Evolutionary conservation across 495 filamentous ascomycete genomes (phyloP).

Genomic region (Acidomyces sp.): DNA sequence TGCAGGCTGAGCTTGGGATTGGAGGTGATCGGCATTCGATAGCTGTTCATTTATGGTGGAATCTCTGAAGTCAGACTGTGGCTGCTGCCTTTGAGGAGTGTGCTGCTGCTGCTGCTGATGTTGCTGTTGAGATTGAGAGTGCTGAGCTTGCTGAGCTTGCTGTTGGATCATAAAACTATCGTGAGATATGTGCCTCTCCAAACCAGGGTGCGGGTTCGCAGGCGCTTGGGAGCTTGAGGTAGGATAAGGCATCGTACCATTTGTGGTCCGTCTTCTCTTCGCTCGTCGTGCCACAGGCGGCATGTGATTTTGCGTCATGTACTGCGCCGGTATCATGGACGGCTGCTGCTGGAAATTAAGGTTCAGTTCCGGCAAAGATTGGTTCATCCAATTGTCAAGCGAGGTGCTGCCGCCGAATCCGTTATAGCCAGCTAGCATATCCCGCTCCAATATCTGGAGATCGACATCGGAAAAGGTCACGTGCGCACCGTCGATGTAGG

Average conservation of each 20-base stretch:
- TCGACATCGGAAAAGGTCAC: conserved; percentile 32
- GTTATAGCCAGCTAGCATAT: not conserved
- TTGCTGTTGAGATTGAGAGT: not conserved
- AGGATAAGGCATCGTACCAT: conserved; percentile 1
- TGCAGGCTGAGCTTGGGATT: no score
- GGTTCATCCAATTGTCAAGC: conserved; percentile 2
- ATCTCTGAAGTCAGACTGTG: not conserved
- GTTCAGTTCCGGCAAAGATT: not conserved
- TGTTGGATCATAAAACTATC: not conserved
- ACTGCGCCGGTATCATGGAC: conserved; percentile 9
- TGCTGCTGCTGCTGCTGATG: not conserved
- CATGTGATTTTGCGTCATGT: conserved; percentile 14
- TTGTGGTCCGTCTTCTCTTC: conserved; percentile 10
- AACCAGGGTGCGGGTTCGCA: not conserved
- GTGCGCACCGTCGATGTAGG: conserved; percentile 41
- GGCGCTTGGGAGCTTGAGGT: not conserved
- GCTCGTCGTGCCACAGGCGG: not conserved
- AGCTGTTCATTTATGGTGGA: not conserved
- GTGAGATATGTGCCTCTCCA: not conserved
- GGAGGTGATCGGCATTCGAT: conserved; percentile 3
- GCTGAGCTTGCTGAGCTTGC: conserved; percentile 3
- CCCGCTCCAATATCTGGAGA: conserved; percentile 23
- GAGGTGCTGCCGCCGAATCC: not conserved
- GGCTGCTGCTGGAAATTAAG: not conserved
- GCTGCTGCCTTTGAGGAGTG: no score